These are phyloP conservation scores for Solanum aculeatissimum DNA, from an alignment of 305 asterid species.

Conservation along the genomic window DNA sequence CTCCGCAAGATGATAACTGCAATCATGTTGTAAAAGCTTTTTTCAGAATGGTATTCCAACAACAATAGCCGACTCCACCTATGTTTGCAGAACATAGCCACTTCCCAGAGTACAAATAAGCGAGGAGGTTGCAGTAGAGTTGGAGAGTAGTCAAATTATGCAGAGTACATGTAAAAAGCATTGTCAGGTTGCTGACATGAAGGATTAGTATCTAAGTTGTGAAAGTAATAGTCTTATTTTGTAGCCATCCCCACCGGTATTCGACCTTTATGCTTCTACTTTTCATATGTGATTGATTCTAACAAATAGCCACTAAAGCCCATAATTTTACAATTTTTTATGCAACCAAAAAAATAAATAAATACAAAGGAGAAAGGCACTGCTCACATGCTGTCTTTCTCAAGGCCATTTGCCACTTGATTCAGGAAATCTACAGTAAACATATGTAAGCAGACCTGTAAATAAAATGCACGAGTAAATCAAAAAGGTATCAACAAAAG, in stretches of 20 bases:
- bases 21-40: background rate
- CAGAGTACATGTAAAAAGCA: background rate
- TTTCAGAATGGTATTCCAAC: slow-evolving; percentile 2
- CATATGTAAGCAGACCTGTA: slow-evolving; percentile 98
- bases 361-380: background rate
- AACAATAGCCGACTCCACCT: background rate
- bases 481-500: background rate
- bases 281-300: background rate
- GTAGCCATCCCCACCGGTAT: background rate
- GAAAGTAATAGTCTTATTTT: background rate
- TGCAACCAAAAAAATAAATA: background rate
- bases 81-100: background rate
- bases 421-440: slow-evolving; percentile 86
- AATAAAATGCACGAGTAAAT: slow-evolving; percentile 2
- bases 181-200: background rate
- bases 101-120: background rate
- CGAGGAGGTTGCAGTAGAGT: background rate
- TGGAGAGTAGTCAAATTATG: background rate
- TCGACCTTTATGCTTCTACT: background rate
- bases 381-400: slow-evolving; percentile 95
- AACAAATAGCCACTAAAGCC: background rate
- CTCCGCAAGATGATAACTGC: slow-evolving; percentile 92
- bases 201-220: background rate
- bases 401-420: slow-evolving; percentile 95
- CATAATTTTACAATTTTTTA: background rate